These are phyloP conservation scores for Mortierella sp. DNA, from an alignment of 371 early-diverging fungal species.

Conservation along the genomic window DNA sequence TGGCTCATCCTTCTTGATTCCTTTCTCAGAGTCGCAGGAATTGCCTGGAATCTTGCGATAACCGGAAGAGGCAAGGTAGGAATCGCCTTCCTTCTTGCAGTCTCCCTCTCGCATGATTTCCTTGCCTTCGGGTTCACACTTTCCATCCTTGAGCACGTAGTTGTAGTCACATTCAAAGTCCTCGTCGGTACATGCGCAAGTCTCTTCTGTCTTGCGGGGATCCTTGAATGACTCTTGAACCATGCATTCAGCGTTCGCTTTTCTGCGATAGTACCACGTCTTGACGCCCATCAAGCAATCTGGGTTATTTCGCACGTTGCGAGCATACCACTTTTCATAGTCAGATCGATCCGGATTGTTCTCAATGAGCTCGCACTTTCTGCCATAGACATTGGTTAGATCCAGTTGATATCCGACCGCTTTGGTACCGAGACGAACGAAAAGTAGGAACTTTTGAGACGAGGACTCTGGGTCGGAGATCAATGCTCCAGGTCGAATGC, in stretches of 20 bases:
- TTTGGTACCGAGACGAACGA: constrained; percentile 43
- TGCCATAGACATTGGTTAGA: constrained; percentile 66
- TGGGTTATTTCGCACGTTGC: constrained; percentile 65
- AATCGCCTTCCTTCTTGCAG: constrained; percentile 70
- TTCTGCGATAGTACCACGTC: constrained; percentile 75
- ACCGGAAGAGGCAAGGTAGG: constrained; percentile 85
- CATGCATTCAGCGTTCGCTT: constrained; percentile 80
- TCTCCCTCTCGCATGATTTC: constrained; percentile 62
- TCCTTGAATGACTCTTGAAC: constrained; percentile 76
- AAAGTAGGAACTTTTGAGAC: constrained; percentile 66
- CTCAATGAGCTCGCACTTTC: constrained; percentile 72
- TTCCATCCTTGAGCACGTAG: constrained; percentile 69
- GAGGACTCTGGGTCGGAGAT: constrained; percentile 75
- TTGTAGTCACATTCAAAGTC: constrained; percentile 96
- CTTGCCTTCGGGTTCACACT: constrained; percentile 67
- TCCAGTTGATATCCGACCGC: constrained; percentile 72
- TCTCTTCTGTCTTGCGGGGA: constrained; percentile 60
- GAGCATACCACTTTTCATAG: constrained; percentile 83
- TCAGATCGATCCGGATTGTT: constrained; percentile 67
- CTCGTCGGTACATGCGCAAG: constrained; percentile 81
- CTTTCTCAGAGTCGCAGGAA: constrained; percentile 67
- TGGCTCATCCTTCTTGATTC: constrained; percentile 69
- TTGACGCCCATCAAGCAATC: constrained; percentile 91
- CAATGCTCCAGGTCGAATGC: constrained; percentile 67
- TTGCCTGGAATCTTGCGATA: constrained; percentile 90